Conservation (phyloP, 1,284 basidiomycete species). For the Meripilus lineatus region DNA sequence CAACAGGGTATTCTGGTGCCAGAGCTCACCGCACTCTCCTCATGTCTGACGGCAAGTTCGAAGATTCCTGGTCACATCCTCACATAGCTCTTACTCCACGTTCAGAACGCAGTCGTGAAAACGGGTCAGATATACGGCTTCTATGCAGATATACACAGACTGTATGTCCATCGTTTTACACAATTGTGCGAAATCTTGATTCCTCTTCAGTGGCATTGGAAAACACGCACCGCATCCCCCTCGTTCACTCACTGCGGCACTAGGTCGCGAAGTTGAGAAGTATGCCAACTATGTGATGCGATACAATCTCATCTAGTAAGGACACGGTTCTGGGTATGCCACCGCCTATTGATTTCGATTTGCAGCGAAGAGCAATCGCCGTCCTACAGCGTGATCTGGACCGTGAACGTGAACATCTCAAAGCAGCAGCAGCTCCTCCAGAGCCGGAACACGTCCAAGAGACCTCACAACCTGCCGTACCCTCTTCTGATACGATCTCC, state of each 20-base stretch:
- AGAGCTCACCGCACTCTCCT: constrained; percentile 53
- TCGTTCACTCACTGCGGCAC: constrained; percentile 50
- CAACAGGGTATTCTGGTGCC: constrained; percentile 50
- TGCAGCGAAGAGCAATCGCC: constrained; percentile 61
- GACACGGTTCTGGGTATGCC: constrained; percentile 5
- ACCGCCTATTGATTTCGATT: not conserved
- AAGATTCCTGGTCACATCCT: not conserved
- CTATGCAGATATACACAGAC: constrained; percentile 54
- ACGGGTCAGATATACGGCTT: constrained; percentile 67
- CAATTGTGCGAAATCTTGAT: not conserved
- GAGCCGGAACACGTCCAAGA: constrained; percentile 22
- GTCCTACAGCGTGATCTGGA: constrained; percentile 63
- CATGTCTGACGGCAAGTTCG: constrained; percentile 48
- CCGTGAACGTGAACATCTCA: constrained; percentile 55
- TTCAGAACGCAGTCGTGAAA: constrained; percentile 60
- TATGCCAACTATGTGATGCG: constrained; percentile 71
- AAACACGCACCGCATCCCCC: constrained; percentile 61
- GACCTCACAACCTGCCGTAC: constrained; percentile 20
- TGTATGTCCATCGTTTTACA: constrained; percentile 39
- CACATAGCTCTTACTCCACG: constrained; percentile 1
- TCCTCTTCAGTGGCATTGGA: constrained; percentile 43
- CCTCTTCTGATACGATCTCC: constrained; percentile 18
- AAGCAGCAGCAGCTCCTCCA: constrained; percentile 29
- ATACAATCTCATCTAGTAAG: constrained; percentile 67
- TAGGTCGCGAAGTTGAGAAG: constrained; percentile 68